Evolutionary conservation across 1,139 yeast species (phyloP).

Genomic region (Geotrichum carabidarum): DNA sequence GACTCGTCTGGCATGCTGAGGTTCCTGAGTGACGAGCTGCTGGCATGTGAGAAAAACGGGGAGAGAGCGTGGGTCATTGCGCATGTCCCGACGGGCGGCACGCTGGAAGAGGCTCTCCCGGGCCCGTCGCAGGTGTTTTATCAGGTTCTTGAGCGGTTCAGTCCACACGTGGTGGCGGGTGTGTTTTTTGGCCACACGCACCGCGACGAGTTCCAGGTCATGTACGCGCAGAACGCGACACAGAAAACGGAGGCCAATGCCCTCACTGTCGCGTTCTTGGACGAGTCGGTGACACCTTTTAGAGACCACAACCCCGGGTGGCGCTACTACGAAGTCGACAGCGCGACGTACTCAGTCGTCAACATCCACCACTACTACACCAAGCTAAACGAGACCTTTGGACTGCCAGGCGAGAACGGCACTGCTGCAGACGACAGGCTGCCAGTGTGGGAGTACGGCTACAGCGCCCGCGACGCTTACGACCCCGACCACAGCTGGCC

Average conservation of each 20-base stretch:
- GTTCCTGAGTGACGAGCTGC: conserved; percentile 56
- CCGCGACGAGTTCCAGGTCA: conserved; percentile 57
- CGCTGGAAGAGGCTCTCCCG: conserved; percentile 52
- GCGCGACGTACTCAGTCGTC: conserved; percentile 55
- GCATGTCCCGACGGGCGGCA: conserved; percentile 55
- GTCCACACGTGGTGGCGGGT: conserved; percentile 65
- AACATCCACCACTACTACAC: conserved; percentile 53
- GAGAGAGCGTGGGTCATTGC: conserved; percentile 69
- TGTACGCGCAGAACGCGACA: conserved; percentile 43
- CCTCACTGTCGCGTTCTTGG: conserved; percentile 51
- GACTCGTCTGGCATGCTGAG: conserved; percentile 63
- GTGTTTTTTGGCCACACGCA: conserved; percentile 72
- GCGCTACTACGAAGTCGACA: conserved; percentile 66
- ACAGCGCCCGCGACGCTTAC: conserved; percentile 27
- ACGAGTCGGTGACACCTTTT: conserved; percentile 51
- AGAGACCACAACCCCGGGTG: conserved; percentile 61
- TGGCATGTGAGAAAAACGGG: conserved; percentile 51
- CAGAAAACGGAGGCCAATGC: conserved; percentile 44
- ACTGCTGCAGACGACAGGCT: not conserved
- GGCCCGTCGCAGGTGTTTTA: conserved; percentile 55
- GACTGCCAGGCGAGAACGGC: conserved; percentile 20
- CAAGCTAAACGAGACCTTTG: conserved; percentile 41
- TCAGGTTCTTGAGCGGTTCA: conserved; percentile 58
- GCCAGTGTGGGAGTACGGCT: conserved; percentile 23
- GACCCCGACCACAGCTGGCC: conserved; percentile 24